phyloP scores from a whole-genome alignment of 495 filamentous ascomycete genomes.

The Bacidia gigantensis region DNA sequence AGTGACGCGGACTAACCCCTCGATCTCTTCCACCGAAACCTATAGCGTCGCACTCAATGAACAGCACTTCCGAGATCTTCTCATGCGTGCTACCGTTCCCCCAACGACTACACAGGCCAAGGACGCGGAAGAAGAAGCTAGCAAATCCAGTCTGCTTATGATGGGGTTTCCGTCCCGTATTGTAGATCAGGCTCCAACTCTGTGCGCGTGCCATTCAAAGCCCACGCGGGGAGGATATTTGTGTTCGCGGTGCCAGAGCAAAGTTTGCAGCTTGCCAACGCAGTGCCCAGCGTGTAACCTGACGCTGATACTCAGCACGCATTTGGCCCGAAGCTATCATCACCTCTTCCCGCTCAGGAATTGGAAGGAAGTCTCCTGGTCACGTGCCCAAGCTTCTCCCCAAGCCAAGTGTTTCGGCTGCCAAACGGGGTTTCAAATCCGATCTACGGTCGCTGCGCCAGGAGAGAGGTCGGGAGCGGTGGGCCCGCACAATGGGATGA shows the following conservation, averaged over 20 bases:
- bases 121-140: slow-evolving; percentile 4
- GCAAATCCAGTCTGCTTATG: slow-evolving; percentile 59
- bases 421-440: slow-evolving; percentile 37
- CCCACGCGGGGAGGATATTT: slow-evolving; percentile 78
- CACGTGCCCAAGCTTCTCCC: slow-evolving; percentile 38
- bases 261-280: slow-evolving; percentile 83
- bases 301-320: slow-evolving; percentile 91
- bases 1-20: slow-evolving; percentile 69
- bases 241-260: slow-evolving; percentile 76
- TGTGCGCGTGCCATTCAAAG: slow-evolving; percentile 84
- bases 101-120: slow-evolving; percentile 56
- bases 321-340: slow-evolving; percentile 88
- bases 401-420: slow-evolving; percentile 33
- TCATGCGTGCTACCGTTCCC: slow-evolving; percentile 78
- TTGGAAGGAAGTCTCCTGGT: slow-evolving; percentile 84
- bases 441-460: slow-evolving; percentile 23
- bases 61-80: slow-evolving; percentile 73
- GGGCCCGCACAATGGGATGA: slow-evolving; percentile 15
- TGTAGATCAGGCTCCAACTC: slow-evolving; percentile 55
- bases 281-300: slow-evolving; percentile 85
- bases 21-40: slow-evolving; percentile 42
- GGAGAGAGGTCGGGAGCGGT: not conserved
- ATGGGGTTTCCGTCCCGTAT: slow-evolving; percentile 97
- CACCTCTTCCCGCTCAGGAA: slow-evolving; percentile 86
- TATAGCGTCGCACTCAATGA: slow-evolving; percentile 85